Evolutionary conservation across 2,329 filamentous ascomycete genomes (phyloP).

Genomic region (Piedraia hortae): DNA sequence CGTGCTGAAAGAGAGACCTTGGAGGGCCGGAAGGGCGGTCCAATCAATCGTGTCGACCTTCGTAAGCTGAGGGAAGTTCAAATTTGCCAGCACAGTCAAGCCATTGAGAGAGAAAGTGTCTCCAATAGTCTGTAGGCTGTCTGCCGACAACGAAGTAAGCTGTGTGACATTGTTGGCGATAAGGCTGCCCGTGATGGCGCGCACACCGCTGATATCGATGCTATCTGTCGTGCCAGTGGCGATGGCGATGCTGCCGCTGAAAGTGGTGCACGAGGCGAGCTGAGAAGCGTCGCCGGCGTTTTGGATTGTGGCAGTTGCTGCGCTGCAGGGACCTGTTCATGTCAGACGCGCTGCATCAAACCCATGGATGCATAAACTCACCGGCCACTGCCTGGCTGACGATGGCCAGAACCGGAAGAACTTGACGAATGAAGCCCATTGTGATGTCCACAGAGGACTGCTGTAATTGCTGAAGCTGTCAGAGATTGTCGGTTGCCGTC

Average conservation of each 20-base stretch:
- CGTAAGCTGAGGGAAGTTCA: constrained; percentile 38
- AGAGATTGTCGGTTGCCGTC: too few species aligned
- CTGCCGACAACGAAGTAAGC: constrained; percentile 35
- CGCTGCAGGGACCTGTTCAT: constrained; percentile 6
- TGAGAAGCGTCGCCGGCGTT: constrained; percentile 29
- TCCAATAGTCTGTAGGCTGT: constrained; percentile 34
- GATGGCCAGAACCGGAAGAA: too few species aligned
- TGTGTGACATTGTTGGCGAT: constrained; percentile 25
- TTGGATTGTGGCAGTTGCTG: constrained; percentile 29
- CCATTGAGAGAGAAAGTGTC: constrained; percentile 42
- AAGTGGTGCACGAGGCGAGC: constrained; percentile 36
- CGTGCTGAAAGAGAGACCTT: constrained; percentile 30
- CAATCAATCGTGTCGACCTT: constrained; percentile 41
- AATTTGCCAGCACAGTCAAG: constrained; percentile 37
- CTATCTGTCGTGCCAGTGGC: constrained; percentile 25
- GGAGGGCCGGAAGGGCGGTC: constrained; percentile 39
- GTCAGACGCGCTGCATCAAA: too few species aligned
- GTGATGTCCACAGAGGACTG: too few species aligned
- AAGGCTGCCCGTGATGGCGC: constrained; percentile 30
- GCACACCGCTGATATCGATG: constrained; percentile 34
- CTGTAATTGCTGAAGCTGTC: too few species aligned
- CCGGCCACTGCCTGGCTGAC: too few species aligned
- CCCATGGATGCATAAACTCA: too few species aligned
- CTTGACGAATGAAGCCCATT: too few species aligned
- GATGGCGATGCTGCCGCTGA: constrained; percentile 41